Evolutionary conservation across 2,329 filamentous ascomycete genomes (phyloP), one percentile per base, ranked within the genome.

Genomic region (Monosporascus sp.): DNA sequence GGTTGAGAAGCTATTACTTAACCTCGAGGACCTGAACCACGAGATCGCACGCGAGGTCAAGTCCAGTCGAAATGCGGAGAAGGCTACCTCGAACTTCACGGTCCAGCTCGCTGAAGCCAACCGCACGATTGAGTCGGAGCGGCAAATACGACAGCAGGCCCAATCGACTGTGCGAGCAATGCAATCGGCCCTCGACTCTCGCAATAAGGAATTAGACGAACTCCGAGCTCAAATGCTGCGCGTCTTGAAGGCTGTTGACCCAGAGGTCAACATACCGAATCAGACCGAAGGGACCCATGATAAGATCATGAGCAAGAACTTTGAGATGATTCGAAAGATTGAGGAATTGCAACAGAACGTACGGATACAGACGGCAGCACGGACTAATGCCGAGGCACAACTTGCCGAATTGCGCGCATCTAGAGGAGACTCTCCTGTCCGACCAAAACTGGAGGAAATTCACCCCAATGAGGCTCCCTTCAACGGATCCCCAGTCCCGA

Each of bases 41-140:
- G 91, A 97, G 70, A 81, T 97, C 51, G 88, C 89, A 49, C 82
- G 91, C 31, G 93, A 97, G 71, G 90, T 92, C 65, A 95, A 97
- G 74, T 85, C 86, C 20, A 94, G 87, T 65, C 86, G 93, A 55
- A 94, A 89, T 67, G 93, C 92, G 4, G 93, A 97, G 71, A 96
- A 96, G 69, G 82, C 86, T 22, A 87, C 90, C 19, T 95, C 91
- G 1, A 88, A 85, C 37, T 81, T 87, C 55, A 89, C 86, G 7
- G 83, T 88, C 22, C 91, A 97, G 67, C 78, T 97, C 27, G 90
- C 91, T 8, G 94, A 97, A 68, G 86, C 86, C 16, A 96, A 96
- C 65, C 85, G 92, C 35, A 94, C 87, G 52, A 82, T 97, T 22
- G 94, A 97, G 63, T 92, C 91, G 1, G 93, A 97, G 70, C 82